phyloP scores from a whole-genome alignment of 2,329 filamentous ascomycete genomes.

The Aspergillus terreus region DNA sequence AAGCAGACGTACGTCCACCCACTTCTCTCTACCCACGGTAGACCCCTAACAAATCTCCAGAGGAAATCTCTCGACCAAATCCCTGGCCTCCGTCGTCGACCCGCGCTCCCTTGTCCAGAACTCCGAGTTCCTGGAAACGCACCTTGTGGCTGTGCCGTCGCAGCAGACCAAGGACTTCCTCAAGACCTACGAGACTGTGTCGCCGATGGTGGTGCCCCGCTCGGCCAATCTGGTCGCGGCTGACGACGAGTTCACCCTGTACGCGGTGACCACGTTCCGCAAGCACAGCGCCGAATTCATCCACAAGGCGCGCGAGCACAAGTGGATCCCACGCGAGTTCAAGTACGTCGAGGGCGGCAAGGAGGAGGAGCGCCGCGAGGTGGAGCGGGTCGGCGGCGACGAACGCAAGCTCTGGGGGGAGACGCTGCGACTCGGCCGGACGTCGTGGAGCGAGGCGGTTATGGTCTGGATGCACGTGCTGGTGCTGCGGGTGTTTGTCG shows the following conservation, averaged over 20 bases:
- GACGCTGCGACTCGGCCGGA: slow-evolving; percentile 77
- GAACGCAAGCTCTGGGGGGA: slow-evolving; percentile 93
- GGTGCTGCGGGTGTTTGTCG: slow-evolving; percentile 88
- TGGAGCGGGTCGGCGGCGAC: slow-evolving; percentile 75
- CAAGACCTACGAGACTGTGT: slow-evolving; percentile 80
- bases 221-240: slow-evolving; percentile 75
- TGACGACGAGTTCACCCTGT: slow-evolving; percentile 87
- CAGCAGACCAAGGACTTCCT: slow-evolving; percentile 82
- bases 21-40: not conserved
- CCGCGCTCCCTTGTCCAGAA: slow-evolving; percentile 76
- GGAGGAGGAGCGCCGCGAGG: slow-evolving; percentile 83
- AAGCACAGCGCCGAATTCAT: slow-evolving; percentile 84
- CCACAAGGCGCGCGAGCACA: slow-evolving; percentile 85
- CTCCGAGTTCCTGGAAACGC: slow-evolving; percentile 95
- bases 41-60: slow-evolving; percentile 41
- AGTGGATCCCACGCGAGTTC: slow-evolving; percentile 93
- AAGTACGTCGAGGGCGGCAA: slow-evolving; percentile 86
- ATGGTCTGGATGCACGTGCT: slow-evolving; percentile 96
- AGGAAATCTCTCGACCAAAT: slow-evolving; percentile 91
- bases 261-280: slow-evolving; percentile 88
- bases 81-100: slow-evolving; percentile 82
- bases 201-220: slow-evolving; percentile 89
- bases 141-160: slow-evolving; percentile 83
- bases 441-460: slow-evolving; percentile 92
- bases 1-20: slow-evolving; percentile 69